Percentiles rank a stretch among this genome's conserved stretches.
phyloP scores from a whole-genome alignment of 2,329 filamentous ascomycete genomes.

The Kalmusia sp. region DNA sequence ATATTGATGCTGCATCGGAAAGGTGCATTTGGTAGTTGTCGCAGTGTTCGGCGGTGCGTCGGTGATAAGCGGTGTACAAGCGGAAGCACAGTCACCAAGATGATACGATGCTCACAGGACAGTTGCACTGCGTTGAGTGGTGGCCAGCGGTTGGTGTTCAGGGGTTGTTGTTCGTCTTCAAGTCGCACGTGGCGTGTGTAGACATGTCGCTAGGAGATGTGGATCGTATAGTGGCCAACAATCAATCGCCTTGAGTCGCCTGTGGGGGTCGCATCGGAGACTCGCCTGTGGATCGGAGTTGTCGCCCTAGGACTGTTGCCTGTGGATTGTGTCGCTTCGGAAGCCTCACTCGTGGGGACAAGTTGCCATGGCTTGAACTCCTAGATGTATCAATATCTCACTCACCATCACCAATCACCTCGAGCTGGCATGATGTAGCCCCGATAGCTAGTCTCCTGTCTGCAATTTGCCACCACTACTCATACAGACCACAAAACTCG shows the following conservation, averaged over 20 bases:
- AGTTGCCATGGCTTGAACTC: not conserved
- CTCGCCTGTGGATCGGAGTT: not conserved
- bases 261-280: no score
- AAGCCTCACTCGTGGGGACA: not conserved
- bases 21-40: constrained; percentile 3
- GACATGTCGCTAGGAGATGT: no score
- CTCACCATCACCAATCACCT: constrained; percentile 6
- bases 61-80: not conserved
- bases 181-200: no score
- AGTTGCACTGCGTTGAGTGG: not conserved
- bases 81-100: not conserved
- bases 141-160: no score
- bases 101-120: not conserved
- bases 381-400: not conserved
- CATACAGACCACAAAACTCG: constrained; percentile 3
- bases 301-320: not conserved
- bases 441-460: not conserved
- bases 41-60: not conserved
- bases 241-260: no score
- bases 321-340: not conserved
- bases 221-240: no score
- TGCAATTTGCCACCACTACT: constrained; percentile 6
- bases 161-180: no score
- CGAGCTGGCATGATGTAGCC: not conserved
- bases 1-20: constrained; percentile 6